Evolutionary conservation across 495 filamentous ascomycete genomes (phyloP), one percentile per base, ranked within the genome.

Genomic region (Annulohypoxylon bovei): DNA sequence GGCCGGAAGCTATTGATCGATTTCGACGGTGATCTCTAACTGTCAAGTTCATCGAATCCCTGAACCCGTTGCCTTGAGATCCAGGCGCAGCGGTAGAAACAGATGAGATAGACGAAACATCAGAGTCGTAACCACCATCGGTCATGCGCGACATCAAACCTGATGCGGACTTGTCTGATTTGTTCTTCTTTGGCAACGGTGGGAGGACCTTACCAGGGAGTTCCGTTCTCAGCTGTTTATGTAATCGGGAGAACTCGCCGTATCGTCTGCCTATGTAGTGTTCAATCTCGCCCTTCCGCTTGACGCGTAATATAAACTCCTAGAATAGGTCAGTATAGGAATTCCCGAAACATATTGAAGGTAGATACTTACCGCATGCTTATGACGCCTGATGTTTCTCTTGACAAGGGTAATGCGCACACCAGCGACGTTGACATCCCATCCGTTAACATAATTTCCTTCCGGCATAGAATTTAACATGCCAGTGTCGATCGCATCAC

Each of bases 401-500:
- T 95, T 95, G 35, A 93, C 83, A 20, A 86, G 88, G 4, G 87
- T 91, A 1, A 92, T 90, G 50, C 94, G 87, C 49, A 99, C 95
- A 25, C 90, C 93, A 16, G 94, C 94, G 57, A 99, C 91, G 81
- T 99, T 99, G 65, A 98, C 88, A 79, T 98, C 94, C 95, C 95
- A 98, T 6, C 93, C 94, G 80, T 99, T 92, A 52, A 96, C 91
- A 60, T 89, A 88, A 80, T 97, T 88, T 0, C 95, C 96, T 77
- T 98, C 93, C 0, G 95, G 96, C 70, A 93, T 83, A 52, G 95
- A 95, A 20, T 91, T 85, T 7, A 96, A 79, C 53, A 99, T 81
- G 0, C 96, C 96, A 25, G 92, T 90, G 40, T 97, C 93, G 72
- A 96, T 93, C 11, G 95, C 94, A 20, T 94, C 92, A 40, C 93